These are phyloP conservation scores for Globisporangium solare DNA, from an alignment of 352 stramenopile genomes.

Conservation along the genomic window DNA sequence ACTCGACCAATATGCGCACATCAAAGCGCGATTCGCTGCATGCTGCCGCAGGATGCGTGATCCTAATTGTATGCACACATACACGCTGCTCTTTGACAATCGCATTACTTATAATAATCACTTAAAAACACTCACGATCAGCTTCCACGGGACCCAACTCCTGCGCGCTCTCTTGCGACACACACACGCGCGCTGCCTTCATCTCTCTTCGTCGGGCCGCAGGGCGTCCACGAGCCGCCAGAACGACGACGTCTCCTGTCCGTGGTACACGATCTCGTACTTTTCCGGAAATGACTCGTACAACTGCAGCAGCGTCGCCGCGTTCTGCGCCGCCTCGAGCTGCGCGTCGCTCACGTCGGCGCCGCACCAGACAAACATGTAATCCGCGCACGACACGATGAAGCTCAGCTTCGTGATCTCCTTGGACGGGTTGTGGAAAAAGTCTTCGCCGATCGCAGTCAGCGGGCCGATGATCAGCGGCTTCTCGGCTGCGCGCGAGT, in stretches of 20 bases:
- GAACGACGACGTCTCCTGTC: constrained; percentile 64
- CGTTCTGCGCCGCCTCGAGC: constrained; percentile 56
- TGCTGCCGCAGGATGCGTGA: too few relatives aligned
- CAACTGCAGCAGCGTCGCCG: constrained; percentile 57
- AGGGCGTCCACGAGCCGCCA: constrained; percentile 56
- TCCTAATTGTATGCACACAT: too few relatives aligned
- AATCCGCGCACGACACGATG: constrained; percentile 66
- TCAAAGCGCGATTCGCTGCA: too few relatives aligned
- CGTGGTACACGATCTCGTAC: constrained; percentile 66
- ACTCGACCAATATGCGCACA: too few relatives aligned
- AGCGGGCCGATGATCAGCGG: constrained; percentile 61
- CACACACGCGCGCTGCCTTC: too few relatives aligned
- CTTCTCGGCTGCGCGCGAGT: constrained; percentile 27
- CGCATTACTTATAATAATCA: too few relatives aligned
- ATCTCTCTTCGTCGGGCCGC: constrained; percentile 18
- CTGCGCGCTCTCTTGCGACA: too few relatives aligned
- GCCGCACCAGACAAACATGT: constrained; percentile 82
- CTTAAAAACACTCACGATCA: too few relatives aligned
- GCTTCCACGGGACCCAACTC: too few relatives aligned
- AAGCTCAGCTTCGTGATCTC: constrained; percentile 60
- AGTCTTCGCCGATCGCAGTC: constrained; percentile 35
- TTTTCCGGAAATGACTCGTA: constrained; percentile 73
- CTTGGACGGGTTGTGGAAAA: constrained; percentile 51
- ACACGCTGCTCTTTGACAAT: too few relatives aligned
- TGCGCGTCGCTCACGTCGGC: constrained; percentile 40